A percentile compares a stretch with the other conserved stretches of the same genome.
Evolutionary conservation across 345 rosid species (phyloP).

Genomic region (Trapa bicornis): DNA sequence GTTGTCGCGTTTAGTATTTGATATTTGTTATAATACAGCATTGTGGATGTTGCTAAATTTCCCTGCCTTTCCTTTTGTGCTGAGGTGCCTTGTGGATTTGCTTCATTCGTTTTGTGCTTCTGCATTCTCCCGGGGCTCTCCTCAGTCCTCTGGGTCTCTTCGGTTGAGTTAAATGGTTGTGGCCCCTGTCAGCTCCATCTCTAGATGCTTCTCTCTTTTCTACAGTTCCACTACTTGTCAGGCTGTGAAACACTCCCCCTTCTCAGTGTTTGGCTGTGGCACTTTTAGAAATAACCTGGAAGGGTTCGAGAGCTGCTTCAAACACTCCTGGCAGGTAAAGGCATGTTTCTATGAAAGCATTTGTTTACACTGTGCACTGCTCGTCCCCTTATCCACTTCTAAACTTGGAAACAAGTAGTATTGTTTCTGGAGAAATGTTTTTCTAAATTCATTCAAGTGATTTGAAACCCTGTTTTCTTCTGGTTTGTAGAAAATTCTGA

Average conservation of each 20-base stretch:
- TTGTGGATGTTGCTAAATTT: slow-evolving; percentile 37
- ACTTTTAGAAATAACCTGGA: not conserved
- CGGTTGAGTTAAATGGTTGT: slow-evolving; percentile 40
- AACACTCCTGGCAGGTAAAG: slow-evolving; percentile 7
- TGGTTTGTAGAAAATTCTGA: not conserved
- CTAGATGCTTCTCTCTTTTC: slow-evolving; percentile 35
- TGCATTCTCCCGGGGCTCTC: slow-evolving; percentile 46
- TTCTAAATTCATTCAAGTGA: not conserved
- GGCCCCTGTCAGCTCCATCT: slow-evolving; percentile 45
- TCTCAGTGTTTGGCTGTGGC: slow-evolving; percentile 2
- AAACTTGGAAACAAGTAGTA: not conserved
- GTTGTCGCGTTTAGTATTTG: slow-evolving; percentile 16
- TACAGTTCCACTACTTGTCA: slow-evolving; percentile 3
- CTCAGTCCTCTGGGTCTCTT: slow-evolving; percentile 57
- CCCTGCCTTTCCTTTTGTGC: slow-evolving; percentile 53
- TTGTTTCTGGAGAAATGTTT: too few relatives aligned
- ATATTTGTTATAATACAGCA: slow-evolving; percentile 23
- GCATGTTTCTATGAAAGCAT: slow-evolving; percentile 1
- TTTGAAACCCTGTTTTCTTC: too few relatives aligned
- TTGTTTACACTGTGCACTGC: not conserved
- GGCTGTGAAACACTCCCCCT: slow-evolving; percentile 1
- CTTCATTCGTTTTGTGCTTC: slow-evolving; percentile 58
- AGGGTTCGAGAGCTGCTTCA: slow-evolving; percentile 1
- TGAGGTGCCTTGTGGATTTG: slow-evolving; percentile 85
- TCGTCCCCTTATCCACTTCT: not conserved